phyloP scores from a whole-genome alignment of 495 filamentous ascomycete genomes.

The Penicillium coprophilum region DNA sequence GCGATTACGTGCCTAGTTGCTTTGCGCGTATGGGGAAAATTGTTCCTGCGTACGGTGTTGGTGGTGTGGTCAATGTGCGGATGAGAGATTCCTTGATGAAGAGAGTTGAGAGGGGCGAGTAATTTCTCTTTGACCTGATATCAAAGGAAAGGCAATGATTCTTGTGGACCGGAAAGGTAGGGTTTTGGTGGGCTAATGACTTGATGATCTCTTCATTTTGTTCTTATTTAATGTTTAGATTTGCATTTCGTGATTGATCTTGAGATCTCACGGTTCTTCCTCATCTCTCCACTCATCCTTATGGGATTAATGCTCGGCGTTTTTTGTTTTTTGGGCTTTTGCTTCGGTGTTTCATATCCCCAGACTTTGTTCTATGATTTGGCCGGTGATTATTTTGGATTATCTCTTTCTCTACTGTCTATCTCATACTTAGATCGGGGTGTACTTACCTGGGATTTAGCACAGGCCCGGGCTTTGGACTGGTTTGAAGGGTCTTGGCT shows the following conservation, averaged over 20 bases:
- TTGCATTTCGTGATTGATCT: slow-evolving; percentile 3
- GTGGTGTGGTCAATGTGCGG: slow-evolving; percentile 82
- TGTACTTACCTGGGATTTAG: neutral
- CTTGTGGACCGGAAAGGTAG: neutral
- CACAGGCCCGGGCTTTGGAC: slow-evolving; percentile 3
- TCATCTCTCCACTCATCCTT: slow-evolving; percentile 9
- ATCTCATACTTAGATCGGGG: neutral
- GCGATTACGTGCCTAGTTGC: slow-evolving; percentile 76
- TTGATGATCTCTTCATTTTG: slow-evolving; percentile 5
- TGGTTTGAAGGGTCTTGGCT: neutral
- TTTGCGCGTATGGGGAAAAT: slow-evolving; percentile 86
- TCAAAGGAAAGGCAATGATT: neutral
- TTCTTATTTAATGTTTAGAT: slow-evolving; percentile 3
- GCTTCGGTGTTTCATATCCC: neutral
- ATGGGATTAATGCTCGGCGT: slow-evolving; percentile 2
- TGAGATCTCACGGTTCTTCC: neutral
- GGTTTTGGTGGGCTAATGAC: slow-evolving; percentile 1
- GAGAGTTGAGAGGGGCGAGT: slow-evolving; percentile 36
- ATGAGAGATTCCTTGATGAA: slow-evolving; percentile 62
- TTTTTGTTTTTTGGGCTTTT: neutral
- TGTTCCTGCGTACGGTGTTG: slow-evolving; percentile 89
- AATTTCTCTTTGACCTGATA: neutral
- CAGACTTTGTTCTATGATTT: neutral
- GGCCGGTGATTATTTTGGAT: neutral
- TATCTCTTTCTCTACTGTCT: slow-evolving; percentile 1